Evolutionary conservation across 306 rosid genomes (phyloP).

Genomic region (Quercus bicolor): DNA sequence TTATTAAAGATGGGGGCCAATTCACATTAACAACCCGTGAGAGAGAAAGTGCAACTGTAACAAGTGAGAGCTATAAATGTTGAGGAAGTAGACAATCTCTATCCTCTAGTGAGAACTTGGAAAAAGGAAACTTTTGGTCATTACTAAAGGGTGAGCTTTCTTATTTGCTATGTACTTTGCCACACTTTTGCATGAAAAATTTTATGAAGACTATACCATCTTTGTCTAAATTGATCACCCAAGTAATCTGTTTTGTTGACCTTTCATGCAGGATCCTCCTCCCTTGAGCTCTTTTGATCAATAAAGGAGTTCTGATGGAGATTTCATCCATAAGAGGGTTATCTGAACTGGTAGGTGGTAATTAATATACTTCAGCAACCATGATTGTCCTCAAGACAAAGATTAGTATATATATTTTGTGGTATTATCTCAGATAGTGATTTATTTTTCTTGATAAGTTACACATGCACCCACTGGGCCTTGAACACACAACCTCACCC

Average conservation of each 20-base stretch:
- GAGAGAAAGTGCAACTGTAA: conserved; percentile 29
- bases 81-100: conserved; percentile 16
- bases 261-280: conserved; percentile 25
- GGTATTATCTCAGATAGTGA: not conserved
- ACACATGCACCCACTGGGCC: too few relatives aligned
- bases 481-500: too few relatives aligned
- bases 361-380: not conserved
- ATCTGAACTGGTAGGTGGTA: conserved; percentile 58
- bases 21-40: conserved; percentile 28
- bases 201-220: not conserved
- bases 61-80: conserved; percentile 28
- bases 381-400: not conserved
- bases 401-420: too few relatives aligned
- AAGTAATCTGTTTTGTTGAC: conserved; percentile 16
- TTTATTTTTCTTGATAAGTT: not conserved
- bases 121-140: conserved; percentile 14
- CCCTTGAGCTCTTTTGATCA: conserved; percentile 15
- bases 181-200: not conserved
- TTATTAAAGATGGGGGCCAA: too few relatives aligned
- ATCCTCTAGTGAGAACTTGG: conserved; percentile 14
- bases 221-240: not conserved
- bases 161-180: not conserved
- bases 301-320: conserved; percentile 46
- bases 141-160: conserved; percentile 34
- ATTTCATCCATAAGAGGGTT: conserved; percentile 47